phyloP scores from a whole-genome alignment of 2,329 filamentous ascomycete species.

The Akanthomyces muscarius region DNA sequence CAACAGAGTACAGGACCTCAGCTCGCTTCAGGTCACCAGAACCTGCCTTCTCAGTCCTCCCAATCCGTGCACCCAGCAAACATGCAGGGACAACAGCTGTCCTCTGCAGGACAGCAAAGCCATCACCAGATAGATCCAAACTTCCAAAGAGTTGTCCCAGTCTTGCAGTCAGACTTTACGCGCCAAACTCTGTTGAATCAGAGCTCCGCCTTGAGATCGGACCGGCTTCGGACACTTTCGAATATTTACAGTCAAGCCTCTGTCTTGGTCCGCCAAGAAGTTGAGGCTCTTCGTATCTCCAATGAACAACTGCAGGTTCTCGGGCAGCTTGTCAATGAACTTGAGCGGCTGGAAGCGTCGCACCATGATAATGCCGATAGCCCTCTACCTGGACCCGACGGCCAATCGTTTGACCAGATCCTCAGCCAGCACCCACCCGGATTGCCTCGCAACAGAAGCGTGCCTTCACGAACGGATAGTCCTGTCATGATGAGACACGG shows the following conservation, averaged over 20 bases:
- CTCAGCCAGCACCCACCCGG: background rate
- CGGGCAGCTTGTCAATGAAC: slow-evolving; percentile 10
- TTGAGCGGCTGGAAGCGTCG: slow-evolving; percentile 7
- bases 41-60: background rate
- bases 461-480: slow-evolving; percentile 23
- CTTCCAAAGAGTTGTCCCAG: background rate
- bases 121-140: background rate
- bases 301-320: slow-evolving; percentile 15
- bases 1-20: background rate
- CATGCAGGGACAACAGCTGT: background rate
- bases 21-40: background rate
- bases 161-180: background rate
- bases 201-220: background rate
- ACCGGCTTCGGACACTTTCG: slow-evolving; percentile 1
- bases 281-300: slow-evolving; percentile 10
- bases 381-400: background rate
- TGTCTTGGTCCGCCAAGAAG: slow-evolving; percentile 12
- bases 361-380: background rate
- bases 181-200: background rate
- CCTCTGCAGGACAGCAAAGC: background rate
- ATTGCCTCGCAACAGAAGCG: slow-evolving; percentile 5
- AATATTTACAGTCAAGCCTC: slow-evolving; percentile 7
- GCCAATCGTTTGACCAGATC: background rate
- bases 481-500: slow-evolving; percentile 47
- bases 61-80: background rate